Conservation (phyloP, 2,329 filamentous ascomycete genomes). For the Diaporthe citri region DNA sequence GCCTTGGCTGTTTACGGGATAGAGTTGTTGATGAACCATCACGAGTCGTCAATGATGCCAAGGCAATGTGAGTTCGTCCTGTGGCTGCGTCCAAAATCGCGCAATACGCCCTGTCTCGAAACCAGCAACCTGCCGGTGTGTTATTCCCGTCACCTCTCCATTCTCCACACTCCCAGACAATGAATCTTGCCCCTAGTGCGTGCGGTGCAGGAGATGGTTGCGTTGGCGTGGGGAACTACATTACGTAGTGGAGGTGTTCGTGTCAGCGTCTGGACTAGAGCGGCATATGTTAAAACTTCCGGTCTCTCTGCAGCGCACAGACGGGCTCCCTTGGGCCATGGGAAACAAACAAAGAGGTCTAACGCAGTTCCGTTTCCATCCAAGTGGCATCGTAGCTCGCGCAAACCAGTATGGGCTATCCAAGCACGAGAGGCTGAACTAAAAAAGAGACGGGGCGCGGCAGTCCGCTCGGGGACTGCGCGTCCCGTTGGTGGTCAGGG, state of each 20-base stretch:
- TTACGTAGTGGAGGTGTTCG: slow-evolving; percentile 28
- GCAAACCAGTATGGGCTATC: not conserved
- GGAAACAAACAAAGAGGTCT: slow-evolving; percentile 24
- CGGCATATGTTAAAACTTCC: slow-evolving; percentile 30
- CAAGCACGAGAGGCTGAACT: not conserved
- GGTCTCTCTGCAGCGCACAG: slow-evolving; percentile 23
- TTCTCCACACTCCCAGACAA: not conserved
- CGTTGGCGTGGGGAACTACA: slow-evolving; percentile 12
- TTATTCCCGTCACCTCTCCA: slow-evolving; percentile 14
- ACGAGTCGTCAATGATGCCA: slow-evolving; percentile 13
- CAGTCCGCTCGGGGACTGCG: slow-evolving; percentile 5
- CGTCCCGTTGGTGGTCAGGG: slow-evolving; percentile 4
- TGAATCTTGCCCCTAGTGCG: not conserved
- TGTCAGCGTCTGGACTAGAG: slow-evolving; percentile 27
- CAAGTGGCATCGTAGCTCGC: slow-evolving; percentile 8
- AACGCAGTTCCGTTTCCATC: slow-evolving; percentile 3
- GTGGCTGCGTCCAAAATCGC: slow-evolving; percentile 11
- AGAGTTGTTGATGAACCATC: slow-evolving; percentile 7
- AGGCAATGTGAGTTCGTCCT: slow-evolving; percentile 4
- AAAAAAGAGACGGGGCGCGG: not conserved
- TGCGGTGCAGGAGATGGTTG: not conserved
- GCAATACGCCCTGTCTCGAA: not conserved
- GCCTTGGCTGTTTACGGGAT: slow-evolving; percentile 24
- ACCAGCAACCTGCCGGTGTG: not conserved
- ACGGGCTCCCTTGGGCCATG: not conserved